A percentile compares a stretch with the other conserved stretches of the same genome.
These are phyloP conservation scores for Diaporthe batatas DNA, from an alignment of 2,329 filamentous ascomycete genomes.

Conservation along the genomic window DNA sequence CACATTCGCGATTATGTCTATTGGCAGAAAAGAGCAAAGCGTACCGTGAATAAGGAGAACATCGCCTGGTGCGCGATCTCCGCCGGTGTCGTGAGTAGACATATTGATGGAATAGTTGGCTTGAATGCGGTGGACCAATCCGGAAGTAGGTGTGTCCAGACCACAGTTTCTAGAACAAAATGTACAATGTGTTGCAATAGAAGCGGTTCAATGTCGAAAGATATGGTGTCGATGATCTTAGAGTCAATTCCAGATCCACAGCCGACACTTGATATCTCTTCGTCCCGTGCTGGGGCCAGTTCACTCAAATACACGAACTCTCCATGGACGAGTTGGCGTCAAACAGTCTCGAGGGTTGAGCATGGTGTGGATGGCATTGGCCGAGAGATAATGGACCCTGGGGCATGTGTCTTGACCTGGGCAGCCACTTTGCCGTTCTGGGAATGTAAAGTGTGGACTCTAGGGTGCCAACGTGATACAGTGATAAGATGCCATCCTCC, in stretches of 20 bases:
- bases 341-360: not conserved
- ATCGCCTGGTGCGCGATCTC: slow-evolving; percentile 9
- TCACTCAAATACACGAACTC: slow-evolving; percentile 7
- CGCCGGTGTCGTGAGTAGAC: not conserved
- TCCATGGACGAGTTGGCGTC: not conserved
- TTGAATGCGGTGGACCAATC: not conserved
- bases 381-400: slow-evolving; percentile 15
- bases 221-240: not conserved
- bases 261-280: not conserved
- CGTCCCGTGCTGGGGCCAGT: not conserved
- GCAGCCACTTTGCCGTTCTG: not conserved
- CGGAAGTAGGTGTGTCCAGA: not conserved
- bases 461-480: not conserved
- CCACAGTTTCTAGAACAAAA: not conserved
- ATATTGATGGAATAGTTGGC: not conserved
- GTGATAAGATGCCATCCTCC: slow-evolving; percentile 4
- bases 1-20: no score
- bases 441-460: slow-evolving; percentile 21
- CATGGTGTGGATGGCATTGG: not conserved
- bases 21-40: not conserved
- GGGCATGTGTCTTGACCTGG: no score
- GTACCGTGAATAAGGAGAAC: slow-evolving; percentile 9
- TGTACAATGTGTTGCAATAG: not conserved
- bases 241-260: not conserved
- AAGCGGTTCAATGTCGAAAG: not conserved